Base-by-base conservation (phyloP, 805 yeast genomes). In the Wickerhamomyces chaumierensis region DNA sequence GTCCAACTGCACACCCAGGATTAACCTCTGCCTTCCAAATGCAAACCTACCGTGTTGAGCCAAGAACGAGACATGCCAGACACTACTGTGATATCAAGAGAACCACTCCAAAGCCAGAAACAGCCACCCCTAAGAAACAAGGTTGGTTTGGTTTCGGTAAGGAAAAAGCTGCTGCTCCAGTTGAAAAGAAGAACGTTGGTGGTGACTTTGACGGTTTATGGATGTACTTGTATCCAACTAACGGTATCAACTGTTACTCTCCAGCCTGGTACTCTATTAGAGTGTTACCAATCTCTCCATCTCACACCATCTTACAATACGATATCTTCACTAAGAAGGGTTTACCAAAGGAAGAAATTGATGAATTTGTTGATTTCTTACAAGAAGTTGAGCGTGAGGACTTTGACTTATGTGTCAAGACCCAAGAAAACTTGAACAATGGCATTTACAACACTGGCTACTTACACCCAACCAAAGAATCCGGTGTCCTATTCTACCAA, bases 1-100 rank as follows among this genome's bases (percentile, higher is more conserved):
- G 81, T 54, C 81, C 81, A 33, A 75, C 80, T 11, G 80, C 80
- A 2, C 81, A 75, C 47, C 80, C 80, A 4, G 80, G 80, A 16
- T 59, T 75, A 42, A 63, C 66, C 37, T 52, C 68, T 25, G 78
- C 80, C 12, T 75, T 75, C 60, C 66, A 60, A 47, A 75, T 75
- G 78, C 75, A 70, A 48, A 75, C 81, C n/a, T 75, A 75, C 55
- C 70, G 72, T 45, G 81, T 75, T 40, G 76, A 69, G 28, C 80
- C 80, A 42, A 73, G 69, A 56, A 63, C 62, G 29, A 66, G 73
- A 50, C 73, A 73, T 51, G 75, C 80, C 43, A 69, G 81, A 51
- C 81, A 75, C 58, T 73, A 71, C 50, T 79, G 79, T 17, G 69
- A 66, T 40, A 65, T 75, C 39, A 70, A 68, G 28, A 59, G 57